Conservation (phyloP, 1,284 basidiomycete genomes). For the Cryptococcus hybrid region DNA sequence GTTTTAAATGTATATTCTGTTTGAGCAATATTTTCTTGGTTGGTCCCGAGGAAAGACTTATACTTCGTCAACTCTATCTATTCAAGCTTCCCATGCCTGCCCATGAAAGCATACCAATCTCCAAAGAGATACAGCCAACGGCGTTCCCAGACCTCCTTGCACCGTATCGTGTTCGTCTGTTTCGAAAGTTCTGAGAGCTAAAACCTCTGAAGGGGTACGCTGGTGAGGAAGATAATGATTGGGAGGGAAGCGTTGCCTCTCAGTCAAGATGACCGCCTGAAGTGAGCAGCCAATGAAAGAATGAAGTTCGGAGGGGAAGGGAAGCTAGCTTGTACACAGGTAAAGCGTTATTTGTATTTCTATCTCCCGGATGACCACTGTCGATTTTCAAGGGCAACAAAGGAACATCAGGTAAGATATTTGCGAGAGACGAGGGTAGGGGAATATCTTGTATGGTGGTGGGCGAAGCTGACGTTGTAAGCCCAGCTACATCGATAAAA, state of each 20-base stretch:
- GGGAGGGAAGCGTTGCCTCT: too few relatives aligned
- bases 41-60: not conserved
- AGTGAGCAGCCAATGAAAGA: not conserved
- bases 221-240: too few relatives aligned
- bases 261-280: too few relatives aligned
- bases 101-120: conserved; percentile 10
- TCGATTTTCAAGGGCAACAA: not conserved
- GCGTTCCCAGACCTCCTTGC: not conserved
- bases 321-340: conserved; percentile 1
- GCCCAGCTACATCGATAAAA: not conserved
- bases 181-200: not conserved
- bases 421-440: not conserved
- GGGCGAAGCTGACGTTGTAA: not conserved
- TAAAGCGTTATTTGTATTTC: too few relatives aligned
- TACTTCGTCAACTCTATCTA: not conserved
- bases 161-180: too few relatives aligned
- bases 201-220: too few relatives aligned
- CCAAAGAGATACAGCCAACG: conserved; percentile 10
- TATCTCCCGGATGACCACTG: too few relatives aligned
- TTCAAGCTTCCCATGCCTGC: conserved; percentile 6
- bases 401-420: not conserved
- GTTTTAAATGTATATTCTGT: conserved; percentile 2
- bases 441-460: not conserved
- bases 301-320: not conserved
- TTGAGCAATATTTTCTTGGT: not conserved